These are phyloP conservation scores for Phoenix roebelenii DNA, from an alignment of 176 grass and related monocot genomes.

Conservation along the genomic window DNA sequence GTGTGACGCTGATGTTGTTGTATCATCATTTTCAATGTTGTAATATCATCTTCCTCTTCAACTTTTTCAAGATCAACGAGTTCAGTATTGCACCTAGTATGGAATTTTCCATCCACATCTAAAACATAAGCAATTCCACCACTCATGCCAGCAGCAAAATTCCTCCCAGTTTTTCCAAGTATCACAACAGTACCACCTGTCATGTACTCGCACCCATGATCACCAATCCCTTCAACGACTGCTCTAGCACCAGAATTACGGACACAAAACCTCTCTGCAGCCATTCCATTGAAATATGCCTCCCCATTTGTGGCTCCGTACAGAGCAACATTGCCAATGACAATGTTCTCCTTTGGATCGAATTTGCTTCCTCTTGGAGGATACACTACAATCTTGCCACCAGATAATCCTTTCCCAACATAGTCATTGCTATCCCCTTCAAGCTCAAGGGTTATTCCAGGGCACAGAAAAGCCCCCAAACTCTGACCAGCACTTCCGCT, in stretches of 20 bases:
- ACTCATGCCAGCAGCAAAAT: constrained; percentile 99
- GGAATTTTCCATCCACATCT: constrained; percentile 78
- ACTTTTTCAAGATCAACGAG: constrained; percentile 85
- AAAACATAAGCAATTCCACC: constrained; percentile 90
- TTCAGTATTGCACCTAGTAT: constrained; percentile 60
- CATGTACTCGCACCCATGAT: constrained; percentile 99
- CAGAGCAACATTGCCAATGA: constrained; percentile 95
- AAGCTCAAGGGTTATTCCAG: constrained; percentile 90
- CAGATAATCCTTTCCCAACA: constrained; percentile 96
- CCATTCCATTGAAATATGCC: constrained; percentile 98
- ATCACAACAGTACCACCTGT: constrained; percentile 88
- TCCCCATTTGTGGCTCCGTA: constrained; percentile 92
- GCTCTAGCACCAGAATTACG: constrained; percentile 93
- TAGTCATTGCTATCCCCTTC: constrained; percentile 99
- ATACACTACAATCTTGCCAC: constrained; percentile 91
- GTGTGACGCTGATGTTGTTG: constrained; percentile 84
- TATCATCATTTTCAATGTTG: constrained; percentile 89
- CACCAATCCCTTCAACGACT: constrained; percentile 97
- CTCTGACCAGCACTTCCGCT: constrained; percentile 89
- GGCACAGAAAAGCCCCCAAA: constrained; percentile 84
- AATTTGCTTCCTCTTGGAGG: constrained; percentile 74
- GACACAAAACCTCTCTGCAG: constrained; percentile 94
- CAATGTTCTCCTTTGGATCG: constrained; percentile 84
- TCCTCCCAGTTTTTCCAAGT: constrained; percentile 87
- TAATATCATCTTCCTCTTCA: constrained; percentile 82